Evolutionary conservation across 2,329 filamentous ascomycete species (phyloP).

Genomic region (Ophiostoma triangulosporum): DNA sequence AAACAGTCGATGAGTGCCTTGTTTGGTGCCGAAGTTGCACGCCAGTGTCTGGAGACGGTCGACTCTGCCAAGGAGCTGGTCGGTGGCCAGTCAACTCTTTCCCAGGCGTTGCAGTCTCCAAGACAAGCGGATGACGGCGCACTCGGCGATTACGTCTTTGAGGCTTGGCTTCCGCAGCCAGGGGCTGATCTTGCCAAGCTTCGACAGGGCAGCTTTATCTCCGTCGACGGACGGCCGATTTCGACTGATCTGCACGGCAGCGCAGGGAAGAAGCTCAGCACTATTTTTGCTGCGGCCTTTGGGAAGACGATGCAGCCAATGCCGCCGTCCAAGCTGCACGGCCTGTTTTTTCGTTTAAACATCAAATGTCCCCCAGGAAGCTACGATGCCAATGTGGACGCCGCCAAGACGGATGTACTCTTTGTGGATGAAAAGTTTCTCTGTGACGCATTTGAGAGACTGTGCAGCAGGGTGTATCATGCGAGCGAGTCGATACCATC

Average conservation of each 20-base stretch:
- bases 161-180: constrained; percentile 44
- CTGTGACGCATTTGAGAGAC: constrained; percentile 31
- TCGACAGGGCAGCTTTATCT: constrained; percentile 45
- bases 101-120: not conserved
- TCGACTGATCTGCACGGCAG: constrained; percentile 38
- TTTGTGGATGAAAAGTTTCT: constrained; percentile 42
- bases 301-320: constrained; percentile 15
- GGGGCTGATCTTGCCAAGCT: constrained; percentile 31
- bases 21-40: constrained; percentile 33
- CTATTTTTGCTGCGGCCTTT: constrained; percentile 39
- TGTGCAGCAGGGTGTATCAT: constrained; percentile 18
- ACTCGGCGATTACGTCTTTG: constrained; percentile 28
- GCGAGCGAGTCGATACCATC: not conserved
- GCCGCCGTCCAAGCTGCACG: constrained; percentile 20
- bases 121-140: not conserved
- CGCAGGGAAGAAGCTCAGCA: constrained; percentile 44
- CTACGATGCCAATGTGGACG: constrained; percentile 62
- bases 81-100: not conserved
- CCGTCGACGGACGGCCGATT: constrained; percentile 55
- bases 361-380: constrained; percentile 46
- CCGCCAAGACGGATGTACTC: constrained; percentile 57
- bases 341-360: constrained; percentile 50
- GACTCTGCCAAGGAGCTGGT: not conserved
- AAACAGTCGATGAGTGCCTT: constrained; percentile 49
- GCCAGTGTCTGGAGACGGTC: constrained; percentile 7